Evolutionary conservation across 805 yeast species (phyloP).

Genomic region (Candida ortonii): DNA sequence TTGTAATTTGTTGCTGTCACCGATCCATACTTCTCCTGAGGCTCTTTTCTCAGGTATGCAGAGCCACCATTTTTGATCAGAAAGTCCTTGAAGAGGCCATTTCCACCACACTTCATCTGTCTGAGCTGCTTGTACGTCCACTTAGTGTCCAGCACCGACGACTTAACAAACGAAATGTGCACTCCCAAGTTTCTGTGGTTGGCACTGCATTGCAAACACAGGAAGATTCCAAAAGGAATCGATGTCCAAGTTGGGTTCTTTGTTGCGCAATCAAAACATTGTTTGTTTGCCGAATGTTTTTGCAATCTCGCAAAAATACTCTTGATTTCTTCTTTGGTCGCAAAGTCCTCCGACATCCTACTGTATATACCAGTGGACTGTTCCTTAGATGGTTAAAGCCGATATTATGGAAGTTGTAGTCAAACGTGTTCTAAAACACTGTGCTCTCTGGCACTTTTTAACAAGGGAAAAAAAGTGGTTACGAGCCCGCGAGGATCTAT

Average conservation of each 20-base stretch:
- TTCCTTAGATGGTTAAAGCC: too few relatives aligned
- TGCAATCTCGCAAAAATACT: slow-evolving; percentile 62
- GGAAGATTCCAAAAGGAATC: slow-evolving; percentile 88
- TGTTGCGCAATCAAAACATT: slow-evolving; percentile 90
- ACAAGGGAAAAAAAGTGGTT: too few relatives aligned
- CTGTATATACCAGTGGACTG: background rate
- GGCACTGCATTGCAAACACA: slow-evolving; percentile 93
- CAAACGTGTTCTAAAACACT: too few relatives aligned
- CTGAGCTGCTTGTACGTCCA: slow-evolving; percentile 92
- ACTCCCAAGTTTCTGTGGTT: slow-evolving; percentile 95
- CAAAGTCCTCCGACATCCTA: slow-evolving; percentile 39
- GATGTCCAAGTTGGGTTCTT: slow-evolving; percentile 99
- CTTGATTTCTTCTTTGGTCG: slow-evolving; percentile 66
- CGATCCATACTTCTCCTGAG: slow-evolving; percentile 76
- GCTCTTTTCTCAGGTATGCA: slow-evolving; percentile 61
- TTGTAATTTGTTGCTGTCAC: slow-evolving; percentile 78
- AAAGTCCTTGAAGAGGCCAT: slow-evolving; percentile 79
- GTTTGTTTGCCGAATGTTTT: slow-evolving; percentile 68
- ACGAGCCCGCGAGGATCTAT: too few relatives aligned
- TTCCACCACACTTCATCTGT: slow-evolving; percentile 92
- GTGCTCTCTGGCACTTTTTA: too few relatives aligned
- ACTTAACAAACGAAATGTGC: slow-evolving; percentile 91
- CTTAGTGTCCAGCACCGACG: slow-evolving; percentile 78
- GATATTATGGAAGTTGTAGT: too few relatives aligned
- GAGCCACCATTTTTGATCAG: slow-evolving; percentile 85